Evolutionary conservation across 495 filamentous ascomycete species (phyloP), one percentile per base, ranked within the genome.

Genomic region (Hypoxylon lienhwacheense): DNA sequence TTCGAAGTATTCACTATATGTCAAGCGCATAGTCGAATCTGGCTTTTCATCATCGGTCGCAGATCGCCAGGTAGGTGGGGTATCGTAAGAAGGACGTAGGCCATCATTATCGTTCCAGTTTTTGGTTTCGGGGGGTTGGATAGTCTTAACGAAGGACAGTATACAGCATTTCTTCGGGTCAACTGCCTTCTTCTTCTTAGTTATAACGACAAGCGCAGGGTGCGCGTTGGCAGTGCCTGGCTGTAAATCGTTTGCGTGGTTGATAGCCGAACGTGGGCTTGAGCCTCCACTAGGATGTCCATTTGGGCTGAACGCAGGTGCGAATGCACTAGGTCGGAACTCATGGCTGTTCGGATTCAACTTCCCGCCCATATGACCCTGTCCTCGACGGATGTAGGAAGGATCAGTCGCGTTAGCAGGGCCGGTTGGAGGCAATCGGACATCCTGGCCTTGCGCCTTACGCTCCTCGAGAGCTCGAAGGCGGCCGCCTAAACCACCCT

Each of bases 261-360:
- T 76, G 10, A 75, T 66, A 7, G 69, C 80, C 1, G 82, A 75
- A 40, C 79, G 78, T 7, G 87, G 84, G 65, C 83, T 90, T 12
- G 86, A 87, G 12, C 81, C 75, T 51, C 74, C 76, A 57, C 81
- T 85, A 39, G 76, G 79, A 53, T 76, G 69, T 28, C 76, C 80
- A 57, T 76, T 79, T n/a, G 89, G 90, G 52, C 80, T 89, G 70
- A 96, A 95, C 0, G 85, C 74, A 34, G 76, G 83, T 2, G 90
- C 90, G 29, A 86, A 84, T 6, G 89, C 82, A 61, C 85, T 91
- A 2, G 90, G 90, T 56, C 85, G 82, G 71, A 96, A 96, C 62
- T 95, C 90, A 61, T 83, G 78, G 22, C 86, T 91, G 40, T 83
- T 85, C 1, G 88, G 89, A 59, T 95, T 95, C 72, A 95, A 81